Conservation (phyloP, 148 eudicot species). For the Bassia scoparia region DNA sequence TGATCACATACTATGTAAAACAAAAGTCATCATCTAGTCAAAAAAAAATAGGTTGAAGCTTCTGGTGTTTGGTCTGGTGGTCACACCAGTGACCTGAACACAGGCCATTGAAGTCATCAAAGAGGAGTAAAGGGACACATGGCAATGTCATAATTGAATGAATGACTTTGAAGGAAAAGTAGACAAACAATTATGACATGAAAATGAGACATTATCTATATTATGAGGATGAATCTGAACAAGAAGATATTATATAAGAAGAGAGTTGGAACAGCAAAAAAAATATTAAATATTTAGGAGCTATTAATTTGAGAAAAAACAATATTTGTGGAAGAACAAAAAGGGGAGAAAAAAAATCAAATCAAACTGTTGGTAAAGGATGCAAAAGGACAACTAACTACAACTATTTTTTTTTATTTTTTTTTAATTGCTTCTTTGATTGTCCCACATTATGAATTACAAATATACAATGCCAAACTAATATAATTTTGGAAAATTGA, state of each 20-base stretch:
- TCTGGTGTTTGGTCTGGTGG: background rate
- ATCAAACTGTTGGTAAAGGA: background rate
- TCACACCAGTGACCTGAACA: slow-evolving; percentile 3
- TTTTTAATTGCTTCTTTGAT: slow-evolving; percentile 13
- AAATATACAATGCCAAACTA: background rate
- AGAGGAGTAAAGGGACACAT: slow-evolving; percentile 20
- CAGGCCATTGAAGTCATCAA: slow-evolving; percentile 28
- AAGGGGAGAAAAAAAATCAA: slow-evolving; percentile 1
- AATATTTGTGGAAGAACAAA: slow-evolving; percentile 23
- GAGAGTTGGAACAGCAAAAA: too few species aligned
- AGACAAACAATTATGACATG: slow-evolving; percentile 22
- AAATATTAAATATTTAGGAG: too few species aligned
- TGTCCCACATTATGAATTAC: slow-evolving; percentile 29
- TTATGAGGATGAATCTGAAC: slow-evolving; percentile 25
- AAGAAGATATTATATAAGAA: background rate
- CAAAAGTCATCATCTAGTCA: slow-evolving; percentile 9
- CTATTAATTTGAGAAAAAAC: slow-evolving; percentile 11
- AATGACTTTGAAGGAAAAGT: slow-evolving; percentile 7
- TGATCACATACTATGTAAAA: background rate
- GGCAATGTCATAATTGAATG: slow-evolving; percentile 18
- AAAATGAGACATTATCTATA: slow-evolving; percentile 17
- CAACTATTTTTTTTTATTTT: slow-evolving; percentile 15
- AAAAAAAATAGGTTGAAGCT: slow-evolving; percentile 11
- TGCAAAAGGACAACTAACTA: slow-evolving; percentile 23
- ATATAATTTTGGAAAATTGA: too few species aligned